A percentile compares a stretch with the other conserved stretches of the same genome.
Conservation (phyloP, 2,329 filamentous ascomycete species). For the Lojkania enalia region DNA sequence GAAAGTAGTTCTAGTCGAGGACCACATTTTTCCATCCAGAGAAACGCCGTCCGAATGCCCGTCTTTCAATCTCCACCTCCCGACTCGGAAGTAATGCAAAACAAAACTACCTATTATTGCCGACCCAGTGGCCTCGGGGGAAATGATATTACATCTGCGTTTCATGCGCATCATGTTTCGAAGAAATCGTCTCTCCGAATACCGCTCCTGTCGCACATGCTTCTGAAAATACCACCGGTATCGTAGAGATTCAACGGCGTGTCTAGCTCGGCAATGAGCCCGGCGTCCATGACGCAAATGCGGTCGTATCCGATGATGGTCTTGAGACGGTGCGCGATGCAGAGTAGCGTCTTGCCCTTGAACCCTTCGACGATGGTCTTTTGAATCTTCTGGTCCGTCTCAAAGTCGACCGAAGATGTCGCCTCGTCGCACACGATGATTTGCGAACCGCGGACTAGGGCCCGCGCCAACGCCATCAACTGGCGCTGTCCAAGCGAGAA, state of each 20-base stretch:
- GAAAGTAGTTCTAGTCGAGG: too few relatives aligned
- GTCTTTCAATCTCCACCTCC: not conserved
- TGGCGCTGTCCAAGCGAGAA: slow-evolving; percentile 95
- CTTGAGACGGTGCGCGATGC: slow-evolving; percentile 87
- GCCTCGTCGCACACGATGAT: slow-evolving; percentile 99
- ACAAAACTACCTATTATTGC: too few relatives aligned
- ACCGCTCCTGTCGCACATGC: slow-evolving; percentile 87
- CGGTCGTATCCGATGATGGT: slow-evolving; percentile 95
- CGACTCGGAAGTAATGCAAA: too few relatives aligned
- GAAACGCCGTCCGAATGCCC: too few relatives aligned
- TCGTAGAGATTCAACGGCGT: slow-evolving; percentile 74
- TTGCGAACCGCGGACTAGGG: slow-evolving; percentile 80
- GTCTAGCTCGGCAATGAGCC: slow-evolving; percentile 84
- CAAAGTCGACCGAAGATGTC: slow-evolving; percentile 90
- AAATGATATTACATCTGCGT: too few relatives aligned
- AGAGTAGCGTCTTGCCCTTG: slow-evolving; percentile 82
- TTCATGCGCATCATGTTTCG: too few relatives aligned
- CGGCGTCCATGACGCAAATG: slow-evolving; percentile 95
- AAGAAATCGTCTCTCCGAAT: slow-evolving; percentile 62
- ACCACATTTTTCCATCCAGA: too few relatives aligned
- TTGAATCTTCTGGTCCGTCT: slow-evolving; percentile 96
- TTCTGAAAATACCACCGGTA: slow-evolving; percentile 75
- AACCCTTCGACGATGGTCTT: slow-evolving; percentile 83
- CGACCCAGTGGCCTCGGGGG: too few relatives aligned
- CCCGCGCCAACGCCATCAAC: slow-evolving; percentile 90